Base-by-base conservation (phyloP, 106 monocot genomes). In the Acorus gramineus region DNA sequence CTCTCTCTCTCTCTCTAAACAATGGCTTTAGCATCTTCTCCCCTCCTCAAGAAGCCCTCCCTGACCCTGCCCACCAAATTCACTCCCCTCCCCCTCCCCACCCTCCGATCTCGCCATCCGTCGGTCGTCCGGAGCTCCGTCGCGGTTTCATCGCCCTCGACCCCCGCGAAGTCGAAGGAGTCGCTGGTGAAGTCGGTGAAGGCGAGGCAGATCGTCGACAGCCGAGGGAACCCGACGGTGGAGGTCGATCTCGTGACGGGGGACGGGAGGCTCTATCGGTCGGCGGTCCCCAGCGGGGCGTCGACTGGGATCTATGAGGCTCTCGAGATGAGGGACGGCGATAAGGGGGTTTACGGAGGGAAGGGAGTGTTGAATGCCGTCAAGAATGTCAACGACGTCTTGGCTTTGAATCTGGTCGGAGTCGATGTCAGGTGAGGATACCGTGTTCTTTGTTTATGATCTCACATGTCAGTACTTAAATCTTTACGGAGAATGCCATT, bases 301-400 rank as follows among this genome's bases (percentile, higher is more conserved):
- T 95, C 94, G 14, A 95, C 94, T 3, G 94, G 90, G 74, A 86
- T 90, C 76, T 86, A 90, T 71, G 94, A 95, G 82, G 94, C 94
- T 3, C 67, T 95, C 14, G 94, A 95, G 86, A 61, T 95, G 42
- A 79, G 94, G 64, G 90, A 95, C n/a, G 94, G 94, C 6, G 90
- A 95, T 63, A 72, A 77, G 76, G 62, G 11, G 11, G 77, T 82
- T 7, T 95, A 90, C 66, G 90, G 90, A 4, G 90, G 94, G 47
- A 95, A 95, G 51, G 94, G 94, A 7, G 94, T 95, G 61, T 71
- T 86, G 48, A 60, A 71, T 14, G 94, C 90, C 8, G 89, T 95
- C 10, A 68, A 59, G 75, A 95, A 95, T 52, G 76, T 90, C 43
- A 95, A 95, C 50, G 86, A 95, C 59, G 42, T 86, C 8, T 45